Base-by-base conservation (phyloP, 2,329 filamentous ascomycete genomes). In the Blumeria graminis region DNA sequence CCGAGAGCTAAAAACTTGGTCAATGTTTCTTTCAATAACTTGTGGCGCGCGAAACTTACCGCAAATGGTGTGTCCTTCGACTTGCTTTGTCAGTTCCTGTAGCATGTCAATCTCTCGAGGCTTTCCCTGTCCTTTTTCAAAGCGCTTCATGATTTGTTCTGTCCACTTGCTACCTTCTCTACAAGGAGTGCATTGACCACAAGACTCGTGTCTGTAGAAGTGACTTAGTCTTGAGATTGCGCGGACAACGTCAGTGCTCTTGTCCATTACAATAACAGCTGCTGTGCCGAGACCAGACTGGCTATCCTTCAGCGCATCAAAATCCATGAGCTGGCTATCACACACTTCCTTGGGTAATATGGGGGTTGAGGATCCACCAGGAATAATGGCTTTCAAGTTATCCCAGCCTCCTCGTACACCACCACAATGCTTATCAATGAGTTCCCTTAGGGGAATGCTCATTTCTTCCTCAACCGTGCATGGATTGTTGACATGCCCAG, bases 101-200 rank as follows among this genome's bases (percentile, higher is more conserved):
- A 98, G 78, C 92, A 98, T 98, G 70, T 98, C 92, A 69, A 98
- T 98, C 73, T 98, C 92, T 59, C 92, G 78, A 70, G 83, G 81
- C 60, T 86, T 81, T 59, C 86, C 92, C 70, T 86, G 80, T 58
- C 92, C 92, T 70, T 85, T 84, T 75, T 94, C 88, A 65, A 98
- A 94, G 57, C 92, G 84, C 71, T 84, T 76, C 92, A 98, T 96
- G 71, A 98, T 96, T 76, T 98, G 89, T 71, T 94, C 85, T 10
- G 90, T 95, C 92, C 92, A 98, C 75, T 94, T 95, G 75, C 84
- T 93, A 62, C 92, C 92, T 74, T 98, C 92, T 68, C 92, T 85
- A 78, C 92, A 98, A n/a, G 92, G 92, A 58, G 92, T 98, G 76
- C 92, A 98, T 74, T 98, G 92, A 59, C 92, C 92, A 71, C 92